Evolutionary conservation across 1,284 basidiomycete species (phyloP).

Genomic region (Ceratobasidium sp.): DNA sequence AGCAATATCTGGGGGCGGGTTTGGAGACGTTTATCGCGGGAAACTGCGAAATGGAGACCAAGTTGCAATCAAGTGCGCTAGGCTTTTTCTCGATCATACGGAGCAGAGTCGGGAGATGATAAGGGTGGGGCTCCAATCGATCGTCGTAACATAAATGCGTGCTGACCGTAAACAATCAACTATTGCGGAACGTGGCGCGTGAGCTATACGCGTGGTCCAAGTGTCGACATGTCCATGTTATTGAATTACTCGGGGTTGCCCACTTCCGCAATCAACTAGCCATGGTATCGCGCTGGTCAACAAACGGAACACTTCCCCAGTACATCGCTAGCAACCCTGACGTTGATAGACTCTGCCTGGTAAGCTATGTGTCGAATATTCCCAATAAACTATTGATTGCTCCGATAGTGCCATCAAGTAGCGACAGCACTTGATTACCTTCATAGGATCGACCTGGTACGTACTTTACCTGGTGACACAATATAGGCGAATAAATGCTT

Average conservation of each 20-base stretch:
- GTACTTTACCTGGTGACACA: not conserved
- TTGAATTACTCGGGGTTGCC: constrained; percentile 1
- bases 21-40: constrained; percentile 2
- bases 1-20: not conserved
- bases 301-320: not conserved
- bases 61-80: constrained; percentile 1
- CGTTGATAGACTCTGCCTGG: not conserved
- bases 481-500: too few relatives aligned
- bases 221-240: not conserved
- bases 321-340: not conserved
- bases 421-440: constrained; percentile 18
- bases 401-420: not conserved
- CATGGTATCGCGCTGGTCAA: constrained; percentile 12
- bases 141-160: not conserved
- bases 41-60: not conserved
- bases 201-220: constrained; percentile 26
- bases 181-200: not conserved
- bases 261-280: not conserved
- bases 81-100: not conserved
- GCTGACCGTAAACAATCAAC: too few relatives aligned
- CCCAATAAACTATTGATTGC: not conserved
- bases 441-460: not conserved
- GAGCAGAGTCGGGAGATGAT: not conserved
- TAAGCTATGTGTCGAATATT: not conserved
- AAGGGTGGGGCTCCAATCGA: not conserved